Evolutionary conservation across 2,329 filamentous ascomycete species (phyloP).

Genomic region (Colletotrichum camelliae): DNA sequence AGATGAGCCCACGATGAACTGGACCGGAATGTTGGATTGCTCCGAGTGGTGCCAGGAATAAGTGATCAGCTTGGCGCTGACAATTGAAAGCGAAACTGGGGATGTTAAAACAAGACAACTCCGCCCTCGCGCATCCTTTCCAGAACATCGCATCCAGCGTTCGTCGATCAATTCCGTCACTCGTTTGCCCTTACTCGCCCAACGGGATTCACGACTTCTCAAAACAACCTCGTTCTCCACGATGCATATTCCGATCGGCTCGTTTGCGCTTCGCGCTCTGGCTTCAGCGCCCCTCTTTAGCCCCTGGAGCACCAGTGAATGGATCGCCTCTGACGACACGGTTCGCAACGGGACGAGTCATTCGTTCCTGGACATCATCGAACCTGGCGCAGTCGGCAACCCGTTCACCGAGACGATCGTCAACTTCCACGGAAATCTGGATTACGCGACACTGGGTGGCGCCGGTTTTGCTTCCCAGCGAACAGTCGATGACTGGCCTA

Average conservation of each 20-base stretch:
- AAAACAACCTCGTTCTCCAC: background rate
- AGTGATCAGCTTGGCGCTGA: background rate
- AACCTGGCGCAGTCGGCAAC: constrained; percentile 25
- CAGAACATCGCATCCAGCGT: background rate
- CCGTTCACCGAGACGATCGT: constrained; percentile 36
- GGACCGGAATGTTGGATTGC: background rate
- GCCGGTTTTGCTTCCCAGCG: constrained; percentile 84
- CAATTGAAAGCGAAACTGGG: background rate
- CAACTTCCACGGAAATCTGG: constrained; percentile 72
- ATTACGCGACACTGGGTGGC: constrained; percentile 76
- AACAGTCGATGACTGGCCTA: constrained; percentile 60
- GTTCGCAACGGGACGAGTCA: constrained; percentile 75
- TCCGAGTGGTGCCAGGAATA: background rate
- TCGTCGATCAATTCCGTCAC: background rate
- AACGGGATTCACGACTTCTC: background rate
- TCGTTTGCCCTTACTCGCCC: background rate
- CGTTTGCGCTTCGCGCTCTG: background rate
- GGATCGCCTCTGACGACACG: constrained; percentile 76
- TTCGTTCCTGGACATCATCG: constrained; percentile 48
- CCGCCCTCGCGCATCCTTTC: background rate
- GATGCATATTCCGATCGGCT: constrained; percentile 7
- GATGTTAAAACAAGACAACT: background rate
- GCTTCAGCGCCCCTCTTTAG: constrained; percentile 38
- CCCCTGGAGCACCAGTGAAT: constrained; percentile 63
- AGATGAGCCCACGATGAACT: background rate